A percentile compares a stretch with the other conserved stretches of the same genome.
Evolutionary conservation across 148 eudicot species (phyloP).

Genomic region (Fagopyrum esculentum): DNA sequence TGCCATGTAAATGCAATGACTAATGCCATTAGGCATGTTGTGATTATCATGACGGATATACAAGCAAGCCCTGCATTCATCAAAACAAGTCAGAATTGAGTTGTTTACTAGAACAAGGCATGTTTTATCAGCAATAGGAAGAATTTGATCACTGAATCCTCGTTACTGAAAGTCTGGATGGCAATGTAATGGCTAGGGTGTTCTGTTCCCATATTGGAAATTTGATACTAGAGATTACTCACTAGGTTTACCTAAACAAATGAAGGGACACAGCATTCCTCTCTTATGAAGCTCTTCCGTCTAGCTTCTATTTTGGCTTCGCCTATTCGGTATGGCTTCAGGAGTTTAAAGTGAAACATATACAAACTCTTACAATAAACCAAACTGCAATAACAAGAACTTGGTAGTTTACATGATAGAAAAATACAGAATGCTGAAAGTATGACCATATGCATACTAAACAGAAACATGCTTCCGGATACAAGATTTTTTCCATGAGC

Average conservation of each 20-base stretch:
- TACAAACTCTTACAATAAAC: not conserved
- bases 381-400: not conserved
- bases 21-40: constrained; percentile 80
- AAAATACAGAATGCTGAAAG: not conserved
- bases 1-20: constrained; percentile 76
- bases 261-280: not conserved
- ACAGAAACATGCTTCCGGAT: not conserved
- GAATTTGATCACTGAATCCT: not conserved
- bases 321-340: not conserved
- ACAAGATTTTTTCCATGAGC: not conserved
- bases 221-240: not conserved
- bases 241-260: not conserved
- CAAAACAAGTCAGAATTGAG: constrained; percentile 8
- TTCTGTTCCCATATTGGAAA: not conserved
- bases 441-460: not conserved
- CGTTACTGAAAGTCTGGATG: not conserved
- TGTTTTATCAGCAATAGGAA: not conserved
- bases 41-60: constrained; percentile 83
- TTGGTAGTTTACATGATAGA: not conserved
- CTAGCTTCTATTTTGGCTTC: not conserved
- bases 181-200: not conserved
- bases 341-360: not conserved
- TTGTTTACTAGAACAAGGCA: not conserved
- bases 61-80: constrained; percentile 72
- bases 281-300: not conserved